phyloP scores from a whole-genome alignment of 805 yeast genomes.

The Torulaspora delbrueckii region DNA sequence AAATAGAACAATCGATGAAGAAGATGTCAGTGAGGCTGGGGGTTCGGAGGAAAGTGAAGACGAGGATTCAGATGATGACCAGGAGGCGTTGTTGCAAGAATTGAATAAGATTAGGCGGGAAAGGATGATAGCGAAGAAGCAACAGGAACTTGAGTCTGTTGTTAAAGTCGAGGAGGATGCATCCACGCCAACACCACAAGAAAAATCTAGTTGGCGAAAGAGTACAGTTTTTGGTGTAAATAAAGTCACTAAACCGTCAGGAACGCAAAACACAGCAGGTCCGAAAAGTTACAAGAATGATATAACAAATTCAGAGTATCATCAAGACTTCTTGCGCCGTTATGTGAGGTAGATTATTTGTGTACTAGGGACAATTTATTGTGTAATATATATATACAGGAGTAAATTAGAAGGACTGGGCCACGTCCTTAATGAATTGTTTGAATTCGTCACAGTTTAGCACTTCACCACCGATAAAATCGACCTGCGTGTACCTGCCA shows the following conservation, averaged over 20 bases:
- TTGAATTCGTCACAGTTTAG: conserved; percentile 14
- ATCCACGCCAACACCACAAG: conserved; percentile 13
- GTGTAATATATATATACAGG: conserved; percentile 3
- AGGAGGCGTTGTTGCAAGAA: conserved; percentile 42
- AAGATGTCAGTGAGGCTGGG: conserved; percentile 37
- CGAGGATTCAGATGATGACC: conserved; percentile 31
- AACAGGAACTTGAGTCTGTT: conserved; percentile 27
- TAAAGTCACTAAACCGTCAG: conserved; percentile 17
- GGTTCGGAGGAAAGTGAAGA: conserved; percentile 34
- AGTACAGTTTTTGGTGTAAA: conserved; percentile 25
- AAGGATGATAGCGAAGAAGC: conserved; percentile 26
- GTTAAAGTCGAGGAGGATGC: conserved; percentile 20
- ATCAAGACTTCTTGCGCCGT: conserved; percentile 40
- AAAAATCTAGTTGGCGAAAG: conserved; percentile 25
- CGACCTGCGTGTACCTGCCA: conserved; percentile 28
- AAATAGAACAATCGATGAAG: conserved; percentile 11
- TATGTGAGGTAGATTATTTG: conserved; percentile 30
- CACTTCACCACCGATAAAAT: conserved; percentile 25
- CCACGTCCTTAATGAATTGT: conserved; percentile 17
- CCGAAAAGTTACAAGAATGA: conserved; percentile 33
- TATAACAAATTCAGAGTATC: conserved; percentile 39
- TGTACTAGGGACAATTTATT: background rate
- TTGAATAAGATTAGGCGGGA: conserved; percentile 39
- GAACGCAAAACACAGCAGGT: conserved; percentile 22
- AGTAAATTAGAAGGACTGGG: conserved; percentile 8